phyloP scores from a whole-genome alignment of 139 green algal genomes.

The Chlamydomonas schloesseri region DNA sequence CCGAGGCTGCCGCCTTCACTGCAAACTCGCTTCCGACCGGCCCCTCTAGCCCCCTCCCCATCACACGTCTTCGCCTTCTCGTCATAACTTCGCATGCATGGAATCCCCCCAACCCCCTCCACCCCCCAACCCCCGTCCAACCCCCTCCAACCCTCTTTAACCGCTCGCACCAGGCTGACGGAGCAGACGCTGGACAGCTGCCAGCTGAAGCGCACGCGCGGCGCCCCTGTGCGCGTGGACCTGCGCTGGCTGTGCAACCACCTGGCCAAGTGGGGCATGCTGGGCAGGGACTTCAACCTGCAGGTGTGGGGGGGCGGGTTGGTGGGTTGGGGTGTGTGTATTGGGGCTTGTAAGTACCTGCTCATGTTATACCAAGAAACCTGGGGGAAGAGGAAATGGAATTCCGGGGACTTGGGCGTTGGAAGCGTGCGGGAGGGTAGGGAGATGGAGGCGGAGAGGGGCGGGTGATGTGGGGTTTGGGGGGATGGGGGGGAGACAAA shows the following conservation, averaged over 20 bases:
- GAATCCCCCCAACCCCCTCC: background rate
- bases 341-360: background rate
- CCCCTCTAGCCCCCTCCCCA: too few relatives aligned
- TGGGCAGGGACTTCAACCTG: constrained; percentile 78
- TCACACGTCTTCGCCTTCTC: too few relatives aligned
- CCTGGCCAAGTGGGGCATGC: constrained; percentile 75
- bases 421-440: too few relatives aligned
- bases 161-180: constrained; percentile 77
- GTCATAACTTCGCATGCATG: too few relatives aligned
- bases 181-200: constrained; percentile 83
- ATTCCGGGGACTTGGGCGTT: too few relatives aligned
- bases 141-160: too few relatives aligned
- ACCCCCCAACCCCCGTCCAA: background rate
- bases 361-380: too few relatives aligned
- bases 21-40: too few relatives aligned
- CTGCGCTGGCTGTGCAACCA: constrained; percentile 76
- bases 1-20: too few relatives aligned
- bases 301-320: constrained; percentile 26
- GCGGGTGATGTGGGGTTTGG: too few relatives aligned
- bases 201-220: constrained; percentile 76
- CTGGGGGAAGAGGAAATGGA: too few relatives aligned
- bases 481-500: background rate
- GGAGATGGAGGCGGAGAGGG: too few relatives aligned
- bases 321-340: background rate
- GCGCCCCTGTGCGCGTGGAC: constrained; percentile 66